Evolutionary conservation across 192 early-diverging fungal species (phyloP), one percentile per base, ranked within the genome.

Genomic region (Chytriomyces sp.): DNA sequence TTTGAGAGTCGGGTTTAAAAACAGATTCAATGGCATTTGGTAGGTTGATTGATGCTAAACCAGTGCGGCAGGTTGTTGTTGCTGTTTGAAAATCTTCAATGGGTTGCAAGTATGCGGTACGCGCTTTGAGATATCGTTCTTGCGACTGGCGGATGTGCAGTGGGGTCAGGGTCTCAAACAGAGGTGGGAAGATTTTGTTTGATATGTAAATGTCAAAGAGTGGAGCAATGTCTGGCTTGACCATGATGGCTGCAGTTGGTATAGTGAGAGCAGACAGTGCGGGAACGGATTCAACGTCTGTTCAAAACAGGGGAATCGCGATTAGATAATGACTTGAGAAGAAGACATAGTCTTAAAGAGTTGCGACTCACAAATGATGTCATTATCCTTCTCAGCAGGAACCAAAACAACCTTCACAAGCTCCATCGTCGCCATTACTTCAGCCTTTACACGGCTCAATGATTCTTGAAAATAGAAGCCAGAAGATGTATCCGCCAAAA

Each of bases 321-420:
- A n/a, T n/a, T n/a, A n/a, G n/a, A n/a, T n/a, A n/a, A n/a, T n/a
- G n/a, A n/a, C n/a, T n/a, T n/a, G n/a, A n/a, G n/a, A n/a, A n/a
- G n/a, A n/a, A n/a, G n/a, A n/a, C n/a, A n/a, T n/a, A n/a, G n/a
- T n/a, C n/a, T n/a, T n/a, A 35, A 35, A 1, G 35, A 3, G 35
- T 1, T 35, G 1, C 2, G 35, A 57, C 53, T 57, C 53, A 57
- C 53, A 73, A 8, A 73, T 45, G 7, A 44, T 45, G 28, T 61
- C 57, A 45, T 73, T 73, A 46, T 73, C 71, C 45, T 73, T 73
- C 47, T 73, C 71, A 1, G 71, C 71, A n/a, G 43, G 53, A 18
- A 9, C 13, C 45, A 63, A 26, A 2, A 73, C 7, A 5, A 1
- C 16, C 45, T 23, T 62, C 10, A 28, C 43, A 20, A 43, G 24